phyloP scores from a whole-genome alignment of 139 green algal species.

The Asterochloris sp. region DNA sequence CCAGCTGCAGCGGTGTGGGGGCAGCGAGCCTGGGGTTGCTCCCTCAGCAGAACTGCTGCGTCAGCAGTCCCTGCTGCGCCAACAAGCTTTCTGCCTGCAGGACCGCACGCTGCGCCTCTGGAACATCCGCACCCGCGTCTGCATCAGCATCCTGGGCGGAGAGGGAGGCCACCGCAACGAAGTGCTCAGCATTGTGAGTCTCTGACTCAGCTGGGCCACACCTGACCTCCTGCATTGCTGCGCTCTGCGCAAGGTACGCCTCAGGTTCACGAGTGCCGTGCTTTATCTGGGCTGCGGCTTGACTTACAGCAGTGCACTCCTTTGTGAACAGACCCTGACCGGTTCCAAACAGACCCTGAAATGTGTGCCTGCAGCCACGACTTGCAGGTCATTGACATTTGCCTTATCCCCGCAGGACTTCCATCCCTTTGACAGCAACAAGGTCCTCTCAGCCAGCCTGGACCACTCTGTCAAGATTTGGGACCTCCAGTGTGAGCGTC shows the following conservation, averaged over 20 bases:
- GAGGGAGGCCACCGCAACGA: constrained; percentile 66
- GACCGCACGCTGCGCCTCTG: constrained; percentile 56
- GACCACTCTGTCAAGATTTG: constrained; percentile 76
- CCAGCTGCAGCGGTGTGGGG: no score
- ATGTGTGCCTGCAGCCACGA: no score
- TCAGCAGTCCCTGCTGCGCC: neutral
- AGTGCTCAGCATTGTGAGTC: constrained; percentile 58
- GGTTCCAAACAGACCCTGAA: no score
- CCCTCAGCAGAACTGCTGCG: no score
- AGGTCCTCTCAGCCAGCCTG: constrained; percentile 68
- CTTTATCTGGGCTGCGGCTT: no score
- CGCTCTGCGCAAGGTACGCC: no score
- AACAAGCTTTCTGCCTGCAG: neutral
- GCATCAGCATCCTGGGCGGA: constrained; percentile 58
- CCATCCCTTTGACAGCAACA: constrained; percentile 44
- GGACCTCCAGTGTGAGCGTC: constrained; percentile 17
- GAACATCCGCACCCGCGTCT: constrained; percentile 46
- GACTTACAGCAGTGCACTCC: no score
- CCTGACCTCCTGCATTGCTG: no score
- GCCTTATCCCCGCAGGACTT: constrained; percentile 40
- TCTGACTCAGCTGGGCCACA: neutral
- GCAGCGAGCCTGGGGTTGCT: no score
- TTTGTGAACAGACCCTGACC: no score
- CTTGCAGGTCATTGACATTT: neutral
- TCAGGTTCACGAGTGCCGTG: no score